Evolutionary conservation across 441 rosid species (phyloP).

Genomic region (Metrosideros polymorpha): DNA sequence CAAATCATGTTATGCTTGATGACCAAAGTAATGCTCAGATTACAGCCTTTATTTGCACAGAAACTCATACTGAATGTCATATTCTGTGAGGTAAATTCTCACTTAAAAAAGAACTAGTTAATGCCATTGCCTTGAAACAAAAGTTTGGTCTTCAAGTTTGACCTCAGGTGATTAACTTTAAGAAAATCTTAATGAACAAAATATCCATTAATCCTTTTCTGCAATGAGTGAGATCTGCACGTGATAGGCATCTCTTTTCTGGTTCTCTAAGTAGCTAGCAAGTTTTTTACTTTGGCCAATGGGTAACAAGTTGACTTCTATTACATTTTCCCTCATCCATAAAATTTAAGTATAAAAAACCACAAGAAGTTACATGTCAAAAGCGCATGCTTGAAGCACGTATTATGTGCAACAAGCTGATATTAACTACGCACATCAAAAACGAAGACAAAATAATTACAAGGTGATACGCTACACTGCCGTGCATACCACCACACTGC

Average conservation of each 20-base stretch:
- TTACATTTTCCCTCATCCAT: neutral
- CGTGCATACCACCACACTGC: constrained; percentile 67
- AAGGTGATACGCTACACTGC: neutral
- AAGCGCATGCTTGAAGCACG: neutral
- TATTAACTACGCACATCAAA: neutral
- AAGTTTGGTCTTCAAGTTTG: neutral
- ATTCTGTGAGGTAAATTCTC: neutral
- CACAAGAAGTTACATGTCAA: neutral
- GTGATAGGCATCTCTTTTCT: neutral
- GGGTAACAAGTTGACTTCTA: neutral
- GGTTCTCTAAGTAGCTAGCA: neutral
- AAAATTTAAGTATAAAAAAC: neutral
- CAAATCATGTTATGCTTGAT: neutral
- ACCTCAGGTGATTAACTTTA: neutral
- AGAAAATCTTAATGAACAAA: neutral
- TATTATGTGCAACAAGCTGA: neutral
- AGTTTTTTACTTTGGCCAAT: neutral
- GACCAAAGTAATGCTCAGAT: neutral
- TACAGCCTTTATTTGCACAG: neutral
- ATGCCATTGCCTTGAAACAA: neutral
- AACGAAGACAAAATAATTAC: neutral
- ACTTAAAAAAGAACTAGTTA: neutral
- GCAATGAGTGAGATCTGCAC: neutral
- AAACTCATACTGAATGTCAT: neutral
- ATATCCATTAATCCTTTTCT: neutral